Conservation (phyloP, 2,329 filamentous ascomycete species). For the Zarea fungicola region DNA sequence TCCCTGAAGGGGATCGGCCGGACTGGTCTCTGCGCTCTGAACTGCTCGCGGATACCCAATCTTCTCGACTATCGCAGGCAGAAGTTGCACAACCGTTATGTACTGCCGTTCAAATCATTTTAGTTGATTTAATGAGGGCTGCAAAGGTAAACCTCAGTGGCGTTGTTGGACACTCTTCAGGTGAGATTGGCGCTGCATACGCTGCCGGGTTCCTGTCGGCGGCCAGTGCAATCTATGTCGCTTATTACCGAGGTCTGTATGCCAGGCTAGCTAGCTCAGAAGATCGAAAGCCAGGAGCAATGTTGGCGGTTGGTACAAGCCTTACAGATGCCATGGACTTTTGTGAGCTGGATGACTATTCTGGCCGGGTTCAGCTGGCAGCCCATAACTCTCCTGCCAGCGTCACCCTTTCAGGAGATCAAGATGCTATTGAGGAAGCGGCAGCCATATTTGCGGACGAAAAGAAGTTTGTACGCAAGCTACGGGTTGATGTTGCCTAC, state of each 20-base stretch:
- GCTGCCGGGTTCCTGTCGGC: slow-evolving; percentile 34
- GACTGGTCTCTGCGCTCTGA: slow-evolving; percentile 28
- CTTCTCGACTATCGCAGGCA: slow-evolving; percentile 20
- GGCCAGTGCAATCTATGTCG: slow-evolving; percentile 37
- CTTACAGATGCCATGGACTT: slow-evolving; percentile 11
- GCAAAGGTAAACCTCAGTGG: slow-evolving; percentile 30
- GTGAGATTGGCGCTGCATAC: slow-evolving; percentile 39
- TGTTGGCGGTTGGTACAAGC: slow-evolving; percentile 42
- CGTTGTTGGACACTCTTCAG: slow-evolving; percentile 36
- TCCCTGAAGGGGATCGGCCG: slow-evolving; percentile 20
- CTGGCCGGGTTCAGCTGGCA: slow-evolving; percentile 15
- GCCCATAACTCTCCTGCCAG: slow-evolving; percentile 17
- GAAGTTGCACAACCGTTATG: too few species aligned
- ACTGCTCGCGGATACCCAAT: slow-evolving; percentile 23
- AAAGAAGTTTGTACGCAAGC: slow-evolving; percentile 16
- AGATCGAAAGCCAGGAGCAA: slow-evolving; percentile 35
- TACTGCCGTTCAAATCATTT: too few species aligned
- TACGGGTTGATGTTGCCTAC: slow-evolving; percentile 24
- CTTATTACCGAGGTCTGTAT: slow-evolving; percentile 38
- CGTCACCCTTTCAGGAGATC: slow-evolving; percentile 21
- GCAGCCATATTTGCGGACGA: slow-evolving; percentile 11
- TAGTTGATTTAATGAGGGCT: slow-evolving; percentile 34
- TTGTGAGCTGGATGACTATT: not conserved
- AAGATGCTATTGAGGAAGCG: slow-evolving; percentile 17
- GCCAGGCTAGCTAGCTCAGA: slow-evolving; percentile 32